These are phyloP conservation scores for Raddia guianensis DNA, from an alignment of 176 grass and related monocot genomes.

Conservation along the genomic window DNA sequence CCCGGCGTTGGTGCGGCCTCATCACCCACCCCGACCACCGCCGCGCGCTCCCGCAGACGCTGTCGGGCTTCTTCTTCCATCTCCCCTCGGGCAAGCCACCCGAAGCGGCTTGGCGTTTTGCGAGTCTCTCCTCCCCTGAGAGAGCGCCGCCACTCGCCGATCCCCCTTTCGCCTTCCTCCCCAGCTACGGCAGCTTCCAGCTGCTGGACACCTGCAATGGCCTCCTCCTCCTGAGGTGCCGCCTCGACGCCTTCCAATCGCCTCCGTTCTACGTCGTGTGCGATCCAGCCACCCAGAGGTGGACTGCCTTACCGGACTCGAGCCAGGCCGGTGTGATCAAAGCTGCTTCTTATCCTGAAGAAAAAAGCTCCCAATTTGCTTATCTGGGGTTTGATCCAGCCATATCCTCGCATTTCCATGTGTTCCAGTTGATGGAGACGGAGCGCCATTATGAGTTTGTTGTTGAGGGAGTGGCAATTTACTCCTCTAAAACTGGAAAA, in stretches of 20 bases:
- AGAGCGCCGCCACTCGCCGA: background rate
- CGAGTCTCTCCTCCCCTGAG: background rate
- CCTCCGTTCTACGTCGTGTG: slow-evolving; percentile 7
- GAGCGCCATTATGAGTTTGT: accelerated
- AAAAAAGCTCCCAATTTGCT: no score
- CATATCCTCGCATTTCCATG: slow-evolving; percentile 5
- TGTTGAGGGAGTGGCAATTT: background rate
- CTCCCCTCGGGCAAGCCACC: no score
- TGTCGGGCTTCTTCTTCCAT: background rate
- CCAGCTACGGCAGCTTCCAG: background rate
- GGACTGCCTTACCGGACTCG: background rate
- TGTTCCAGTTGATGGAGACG: background rate
- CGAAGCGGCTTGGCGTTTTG: background rate
- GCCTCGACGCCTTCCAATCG: background rate
- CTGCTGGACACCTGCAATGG: slow-evolving; percentile 18
- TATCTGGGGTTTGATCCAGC: background rate
- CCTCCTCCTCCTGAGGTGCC: background rate
- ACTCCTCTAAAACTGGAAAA: background rate
- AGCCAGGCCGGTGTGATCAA: background rate
- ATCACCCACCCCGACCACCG: slow-evolving; percentile 13
- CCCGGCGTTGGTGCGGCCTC: slow-evolving; percentile 16
- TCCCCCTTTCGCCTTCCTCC: background rate
- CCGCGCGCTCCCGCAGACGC: background rate
- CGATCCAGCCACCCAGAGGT: slow-evolving; percentile 23
- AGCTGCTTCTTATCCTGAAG: no score